Evolutionary conservation across 2,329 filamentous ascomycete species (phyloP).

Genomic region (Aspergillus neotritici): DNA sequence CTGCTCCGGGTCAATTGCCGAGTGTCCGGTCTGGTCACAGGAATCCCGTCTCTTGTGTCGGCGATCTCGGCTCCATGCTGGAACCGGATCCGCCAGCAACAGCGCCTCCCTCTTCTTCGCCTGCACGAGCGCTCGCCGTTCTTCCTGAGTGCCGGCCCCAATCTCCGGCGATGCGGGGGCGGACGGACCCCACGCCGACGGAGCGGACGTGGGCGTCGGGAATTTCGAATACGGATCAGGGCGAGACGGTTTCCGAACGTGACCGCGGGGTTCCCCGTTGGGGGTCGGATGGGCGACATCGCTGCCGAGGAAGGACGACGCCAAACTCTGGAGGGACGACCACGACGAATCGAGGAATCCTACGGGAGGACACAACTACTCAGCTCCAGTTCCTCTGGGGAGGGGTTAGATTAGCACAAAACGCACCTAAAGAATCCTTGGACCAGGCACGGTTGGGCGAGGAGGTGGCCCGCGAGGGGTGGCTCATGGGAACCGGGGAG

Average conservation of each 20-base stretch:
- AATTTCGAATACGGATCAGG: slow-evolving; percentile 27
- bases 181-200: slow-evolving; percentile 40
- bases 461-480: slow-evolving; percentile 31
- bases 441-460: slow-evolving; percentile 16
- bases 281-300: slow-evolving; percentile 27
- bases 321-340: slow-evolving; percentile 45
- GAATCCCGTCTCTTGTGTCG: slow-evolving; percentile 45
- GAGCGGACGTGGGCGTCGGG: slow-evolving; percentile 19
- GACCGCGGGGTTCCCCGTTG: slow-evolving; percentile 22
- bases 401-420: slow-evolving; percentile 18
- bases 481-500: slow-evolving; percentile 37
- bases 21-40: slow-evolving; percentile 27
- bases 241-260: slow-evolving; percentile 35
- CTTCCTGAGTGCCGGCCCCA: slow-evolving; percentile 39
- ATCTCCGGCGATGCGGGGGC: slow-evolving; percentile 25
- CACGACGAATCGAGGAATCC: slow-evolving; percentile 43
- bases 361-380: slow-evolving; percentile 23
- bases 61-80: slow-evolving; percentile 29
- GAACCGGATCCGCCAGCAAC: slow-evolving; percentile 39
- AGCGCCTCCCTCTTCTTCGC: slow-evolving; percentile 45
- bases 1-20: slow-evolving; percentile 42
- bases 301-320: slow-evolving; percentile 45
- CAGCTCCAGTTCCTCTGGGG: slow-evolving; percentile 17
- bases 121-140: slow-evolving; percentile 42
- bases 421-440: slow-evolving; percentile 23